Evolutionary conservation across 371 early-diverging fungal species (phyloP), one percentile per base, ranked within the genome.

Genomic region (Sporodiniella umbellata): DNA sequence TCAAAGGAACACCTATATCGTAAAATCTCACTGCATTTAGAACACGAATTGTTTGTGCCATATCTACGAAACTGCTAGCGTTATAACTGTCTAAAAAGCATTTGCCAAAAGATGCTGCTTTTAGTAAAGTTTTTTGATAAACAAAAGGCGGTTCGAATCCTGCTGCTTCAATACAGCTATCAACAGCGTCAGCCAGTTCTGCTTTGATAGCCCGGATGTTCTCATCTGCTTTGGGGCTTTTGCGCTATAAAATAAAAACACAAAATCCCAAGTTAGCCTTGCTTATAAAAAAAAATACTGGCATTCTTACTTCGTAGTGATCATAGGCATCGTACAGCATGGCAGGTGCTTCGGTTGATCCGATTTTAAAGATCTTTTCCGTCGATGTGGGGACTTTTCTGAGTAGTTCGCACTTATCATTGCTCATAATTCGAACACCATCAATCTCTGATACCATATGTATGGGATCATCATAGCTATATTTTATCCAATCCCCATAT

Each of bases 21-120:
- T 80, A 82, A 31, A 83, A 75, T 19, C 93, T 80, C 35, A 95
- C 79, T n/a, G 89, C 85, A 64, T 97, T 97, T 62, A 96, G 63
- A 0, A 97, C 87, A 10, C 97, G 85, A 19, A 97, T 64, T 6
- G 75, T 68, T 49, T 85, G 86, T 49, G 94, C 93, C 88, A 90
- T 89, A 35, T 88, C 84, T 12, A 94, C 94, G 69, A 97, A 92
- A 22, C 78, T 80, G 51, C 89, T 87, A 0, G 93, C 83, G 52
- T 91, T 86, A 56, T 92, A 94, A 10, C 80, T 70, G 15, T 91
- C 87, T 49, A 96, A 51, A 51, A 95, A 98, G 43, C 87, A 81
- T 68, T 96, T 96, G 25, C 99, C 99, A 73, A 96, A 92, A 0
- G 95, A 93, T 0, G 98, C 97, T 0, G 99, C 95, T 70, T 87